phyloP scores from a whole-genome alignment of 78 protist species.

The Dictyostelium discoideum region DNA sequence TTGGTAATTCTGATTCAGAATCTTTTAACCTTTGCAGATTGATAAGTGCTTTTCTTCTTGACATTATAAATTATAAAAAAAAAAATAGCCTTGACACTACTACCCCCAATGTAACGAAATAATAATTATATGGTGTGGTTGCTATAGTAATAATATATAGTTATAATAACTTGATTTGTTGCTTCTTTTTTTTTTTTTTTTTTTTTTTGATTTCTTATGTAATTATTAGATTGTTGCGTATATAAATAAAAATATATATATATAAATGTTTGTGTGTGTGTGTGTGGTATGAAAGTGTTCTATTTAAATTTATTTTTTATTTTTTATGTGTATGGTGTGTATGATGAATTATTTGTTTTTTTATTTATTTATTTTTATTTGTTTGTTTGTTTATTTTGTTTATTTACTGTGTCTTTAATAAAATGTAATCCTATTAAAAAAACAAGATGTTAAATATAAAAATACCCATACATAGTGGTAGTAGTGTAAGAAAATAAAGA shows the following conservation, averaged over 20 bases:
- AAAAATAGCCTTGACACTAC: background rate
- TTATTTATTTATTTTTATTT: background rate
- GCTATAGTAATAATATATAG: background rate
- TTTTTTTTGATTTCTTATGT: background rate
- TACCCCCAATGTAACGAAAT: background rate
- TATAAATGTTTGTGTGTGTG: no score
- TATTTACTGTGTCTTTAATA: background rate
- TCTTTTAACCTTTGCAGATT: conserved; percentile 32
- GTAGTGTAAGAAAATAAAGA: background rate
- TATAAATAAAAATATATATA: no score
- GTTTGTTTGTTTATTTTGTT: background rate
- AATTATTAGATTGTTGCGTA: background rate
- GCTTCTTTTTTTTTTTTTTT: background rate
- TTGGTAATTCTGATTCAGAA: conserved; percentile 33
- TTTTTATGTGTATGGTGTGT: background rate
- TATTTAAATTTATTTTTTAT: background rate
- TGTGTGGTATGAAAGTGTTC: background rate
- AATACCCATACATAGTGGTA: background rate
- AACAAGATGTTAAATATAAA: background rate
- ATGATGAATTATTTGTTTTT: background rate
- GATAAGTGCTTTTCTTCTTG: conserved; percentile 49
- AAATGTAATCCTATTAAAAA: background rate
- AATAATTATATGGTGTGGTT: background rate
- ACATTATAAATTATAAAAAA: background rate
- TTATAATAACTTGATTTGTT: background rate